Evolutionary conservation across 2,329 filamentous ascomycete genomes (phyloP).

Genomic region (Bipolaris gigantea): DNA sequence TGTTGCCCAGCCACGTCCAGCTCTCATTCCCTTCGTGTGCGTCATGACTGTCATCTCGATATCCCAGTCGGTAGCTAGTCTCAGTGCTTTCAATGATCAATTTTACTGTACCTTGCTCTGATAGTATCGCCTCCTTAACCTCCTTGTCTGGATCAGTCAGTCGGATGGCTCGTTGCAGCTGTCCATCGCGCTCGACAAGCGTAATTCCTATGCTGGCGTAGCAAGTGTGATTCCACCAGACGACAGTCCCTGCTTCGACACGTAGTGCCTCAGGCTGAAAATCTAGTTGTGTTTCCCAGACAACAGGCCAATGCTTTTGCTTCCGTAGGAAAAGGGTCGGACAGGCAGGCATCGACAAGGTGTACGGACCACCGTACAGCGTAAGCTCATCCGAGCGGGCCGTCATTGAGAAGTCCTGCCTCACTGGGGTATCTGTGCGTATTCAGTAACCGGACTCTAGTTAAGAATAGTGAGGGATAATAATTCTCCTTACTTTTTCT

Average conservation of each 20-base stretch:
- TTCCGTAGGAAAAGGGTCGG: slow-evolving; percentile 60
- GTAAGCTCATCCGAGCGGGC: slow-evolving; percentile 51
- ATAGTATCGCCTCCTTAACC: slow-evolving; percentile 17
- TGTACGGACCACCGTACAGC: slow-evolving; percentile 57
- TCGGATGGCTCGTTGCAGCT: slow-evolving; percentile 5
- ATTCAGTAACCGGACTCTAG: slow-evolving; percentile 39
- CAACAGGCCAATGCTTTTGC: slow-evolving; percentile 51
- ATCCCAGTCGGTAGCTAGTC: slow-evolving; percentile 32
- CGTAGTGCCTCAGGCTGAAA: slow-evolving; percentile 50
- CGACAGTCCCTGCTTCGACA: slow-evolving; percentile 57
- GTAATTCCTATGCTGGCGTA: slow-evolving; percentile 49
- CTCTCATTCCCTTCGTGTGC: neutral
- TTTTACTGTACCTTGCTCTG: slow-evolving; percentile 25
- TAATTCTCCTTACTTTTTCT: slow-evolving; percentile 29
- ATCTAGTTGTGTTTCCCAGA: slow-evolving; percentile 49
- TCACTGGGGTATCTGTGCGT: slow-evolving; percentile 53
- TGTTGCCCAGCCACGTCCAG: slow-evolving; percentile 16
- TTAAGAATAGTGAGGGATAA: slow-evolving; percentile 16
- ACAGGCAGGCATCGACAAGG: slow-evolving; percentile 53
- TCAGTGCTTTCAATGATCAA: slow-evolving; percentile 7
- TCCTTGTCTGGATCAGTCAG: slow-evolving; percentile 8
- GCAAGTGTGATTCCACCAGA: slow-evolving; percentile 59
- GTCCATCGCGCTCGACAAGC: neutral
- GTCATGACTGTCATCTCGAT: slow-evolving; percentile 6
- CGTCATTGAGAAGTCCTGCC: slow-evolving; percentile 51